Conservation (phyloP, 1,284 basidiomycete species). For the Marasmius tenuissimus region DNA sequence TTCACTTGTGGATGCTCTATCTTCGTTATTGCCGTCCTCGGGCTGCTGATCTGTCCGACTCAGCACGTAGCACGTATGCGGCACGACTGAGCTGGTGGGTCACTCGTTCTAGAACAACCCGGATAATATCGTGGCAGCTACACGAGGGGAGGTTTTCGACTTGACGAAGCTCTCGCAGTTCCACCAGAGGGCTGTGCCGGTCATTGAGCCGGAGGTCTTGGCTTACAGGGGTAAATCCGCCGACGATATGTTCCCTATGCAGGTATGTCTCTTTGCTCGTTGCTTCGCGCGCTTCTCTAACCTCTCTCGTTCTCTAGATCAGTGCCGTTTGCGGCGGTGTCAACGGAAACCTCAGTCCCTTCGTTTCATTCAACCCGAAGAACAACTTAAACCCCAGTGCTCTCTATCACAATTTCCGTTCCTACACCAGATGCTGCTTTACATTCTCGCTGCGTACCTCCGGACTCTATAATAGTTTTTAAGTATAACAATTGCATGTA, state of each 20-base stretch:
- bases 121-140: slow-evolving; percentile 76
- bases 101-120: slow-evolving; percentile 69
- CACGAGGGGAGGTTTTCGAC: slow-evolving; percentile 94
- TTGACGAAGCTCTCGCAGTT: slow-evolving; percentile 57
- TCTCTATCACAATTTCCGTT: slow-evolving; percentile 96
- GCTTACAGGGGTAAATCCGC: slow-evolving; percentile 83
- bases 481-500: no score
- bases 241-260: slow-evolving; percentile 89
- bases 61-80: slow-evolving; percentile 95
- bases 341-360: slow-evolving; percentile 80
- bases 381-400: slow-evolving; percentile 83
- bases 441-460: no score
- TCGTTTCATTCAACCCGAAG: slow-evolving; percentile 74
- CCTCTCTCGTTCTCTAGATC: slow-evolving; percentile 51
- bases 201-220: slow-evolving; percentile 73
- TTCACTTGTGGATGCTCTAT: slow-evolving; percentile 85
- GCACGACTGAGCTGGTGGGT: slow-evolving; percentile 68
- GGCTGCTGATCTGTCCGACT: slow-evolving; percentile 89
- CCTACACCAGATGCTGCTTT: no score
- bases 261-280: slow-evolving; percentile 47
- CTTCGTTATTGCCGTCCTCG: slow-evolving; percentile 92
- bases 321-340: slow-evolving; percentile 92
- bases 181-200: slow-evolving; percentile 70
- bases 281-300: not conserved
- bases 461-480: no score